Evolutionary conservation across 176 grass and related monocot genomes (phyloP), one percentile per base, ranked within the genome.

Genomic region (Raddia distichophylla): DNA sequence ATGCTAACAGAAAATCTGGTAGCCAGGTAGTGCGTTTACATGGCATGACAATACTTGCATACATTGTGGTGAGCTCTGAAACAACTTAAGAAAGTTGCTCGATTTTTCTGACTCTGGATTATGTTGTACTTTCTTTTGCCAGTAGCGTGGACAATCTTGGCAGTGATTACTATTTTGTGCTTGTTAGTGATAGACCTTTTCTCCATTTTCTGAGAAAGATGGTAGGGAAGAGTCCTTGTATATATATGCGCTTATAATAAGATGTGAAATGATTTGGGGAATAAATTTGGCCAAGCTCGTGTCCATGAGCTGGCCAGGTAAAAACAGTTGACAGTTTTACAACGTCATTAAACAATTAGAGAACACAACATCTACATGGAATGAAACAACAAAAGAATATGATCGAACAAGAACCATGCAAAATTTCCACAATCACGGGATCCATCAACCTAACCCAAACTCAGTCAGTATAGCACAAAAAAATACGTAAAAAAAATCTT

Each of bases 371-470:
- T 76, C 16, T 76, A 64, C 79, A 76, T 5, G 27, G 10, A 27
- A 32, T 10, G 1, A 78, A 71, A 77, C 47, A 64, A 58, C 7
- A 17, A 72, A 57, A 7, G 6, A 88, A 71, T 49, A 68, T 15
- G 57, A 60, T 18, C 3, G 16, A 63, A 40, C 0, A 53, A 71
- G 37, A 62, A 54, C 0, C 0, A 67, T 69, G 32, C 73, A 60
- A 47, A 37, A 60, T 17, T 42, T 42, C 69, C 56, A 15, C 10
- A 56, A 55, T 63, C 10, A 34, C 10, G 8, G 70, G 46, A 32
- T 89, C 65, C 65, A 75, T 47, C 59, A 71, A 42, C 44, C 32
- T 34, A 74, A 73, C 52, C 51, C 53, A 66, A 43, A 14, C 49
- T n/a, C 10, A 67, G 17, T 50, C 63, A 53, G 44, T 40, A 12